Evolutionary conservation across 306 rosid genomes (phyloP), one percentile per base, ranked within the genome.

Genomic region (Potentilla sterilis): DNA sequence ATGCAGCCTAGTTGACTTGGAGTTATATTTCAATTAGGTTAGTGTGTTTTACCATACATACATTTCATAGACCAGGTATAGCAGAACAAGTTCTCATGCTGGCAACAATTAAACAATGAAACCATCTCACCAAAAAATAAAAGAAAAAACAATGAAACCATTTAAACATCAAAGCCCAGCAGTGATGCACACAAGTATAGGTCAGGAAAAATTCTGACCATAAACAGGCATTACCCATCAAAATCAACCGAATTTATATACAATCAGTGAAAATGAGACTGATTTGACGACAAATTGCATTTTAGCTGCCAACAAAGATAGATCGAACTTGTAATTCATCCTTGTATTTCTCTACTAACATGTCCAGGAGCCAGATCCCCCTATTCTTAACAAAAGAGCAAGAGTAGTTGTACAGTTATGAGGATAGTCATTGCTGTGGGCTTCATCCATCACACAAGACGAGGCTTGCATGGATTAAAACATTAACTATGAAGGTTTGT

Each of bases 341-440:
- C 49, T 9, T 54, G 63, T 32, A n/a, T 42, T 57, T 24, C 18
- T 9, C n/a, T 44, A 58, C 47, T 58, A n/a, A 59, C 18, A 43
- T 59, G 69, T 22, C 37, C 77, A 72, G 58, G 75, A 72, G 58
- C 41, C 32, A 59, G n/a, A 16, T 58, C 7, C 13, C 52, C 42
- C 9, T 18, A 72, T 18, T 74, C 44, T 43, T 28, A 61, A 38
- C 69, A 4, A 43, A 61, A 28, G n/a, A 61, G 70, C 77, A 1
- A n/a, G 21, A 63, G 42, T 37, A 66, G 41, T 9, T 71, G 41
- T 28, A 28, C 54, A 73, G 28, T 64, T 18, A 19, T 44, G 34
- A 22, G 69, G n/a, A 61, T 41, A 19, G 24, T 46, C 24, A 58
- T 24, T 41, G 57, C 15, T 43, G 16, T 43, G 63, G 42, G 19